These are phyloP conservation scores for Claviceps digitariae DNA, from an alignment of 2,329 filamentous ascomycete species.

Conservation along the genomic window DNA sequence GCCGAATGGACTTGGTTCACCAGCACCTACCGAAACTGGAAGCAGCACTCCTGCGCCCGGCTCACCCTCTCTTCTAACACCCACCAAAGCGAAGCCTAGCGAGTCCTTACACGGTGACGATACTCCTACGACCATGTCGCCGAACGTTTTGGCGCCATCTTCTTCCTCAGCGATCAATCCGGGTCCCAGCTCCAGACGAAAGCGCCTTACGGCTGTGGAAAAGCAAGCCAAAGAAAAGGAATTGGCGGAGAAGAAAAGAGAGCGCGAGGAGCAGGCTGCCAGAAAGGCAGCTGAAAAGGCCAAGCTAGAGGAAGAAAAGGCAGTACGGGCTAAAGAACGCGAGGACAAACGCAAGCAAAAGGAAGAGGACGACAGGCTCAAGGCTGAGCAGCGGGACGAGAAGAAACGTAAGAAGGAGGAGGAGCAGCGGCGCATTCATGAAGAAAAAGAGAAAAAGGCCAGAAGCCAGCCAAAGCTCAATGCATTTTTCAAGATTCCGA, in stretches of 20 bases:
- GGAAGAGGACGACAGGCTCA: slow-evolving; percentile 26
- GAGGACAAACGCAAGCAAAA: slow-evolving; percentile 28
- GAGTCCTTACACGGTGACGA: slow-evolving; percentile 1
- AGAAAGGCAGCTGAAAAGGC: slow-evolving; percentile 14
- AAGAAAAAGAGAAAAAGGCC: slow-evolving; percentile 36
- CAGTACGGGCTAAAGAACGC: slow-evolving; percentile 22
- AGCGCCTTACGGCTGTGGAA: slow-evolving; percentile 24
- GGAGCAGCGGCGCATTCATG: slow-evolving; percentile 24
- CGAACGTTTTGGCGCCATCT: not conserved
- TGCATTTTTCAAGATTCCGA: slow-evolving; percentile 28
- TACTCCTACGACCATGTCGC: slow-evolving; percentile 7
- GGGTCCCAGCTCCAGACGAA: slow-evolving; percentile 26
- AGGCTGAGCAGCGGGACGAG: slow-evolving; percentile 28
- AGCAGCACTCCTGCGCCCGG: slow-evolving; percentile 25
- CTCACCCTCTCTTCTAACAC: slow-evolving; percentile 24
- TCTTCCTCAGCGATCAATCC: slow-evolving; percentile 1
- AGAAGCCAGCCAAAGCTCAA: slow-evolving; percentile 33
- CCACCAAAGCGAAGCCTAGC: slow-evolving; percentile 11
- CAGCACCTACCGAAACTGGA: slow-evolving; percentile 27
- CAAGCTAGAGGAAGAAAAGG: slow-evolving; percentile 26
- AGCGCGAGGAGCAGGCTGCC: slow-evolving; percentile 19
- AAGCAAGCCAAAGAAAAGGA: slow-evolving; percentile 19
- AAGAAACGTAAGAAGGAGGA: slow-evolving; percentile 39
- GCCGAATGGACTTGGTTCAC: slow-evolving; percentile 13
- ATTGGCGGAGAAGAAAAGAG: slow-evolving; percentile 20